These are phyloP conservation scores for Neurospora sp. DNA, from an alignment of 495 filamentous ascomycete genomes.

Conservation along the genomic window DNA sequence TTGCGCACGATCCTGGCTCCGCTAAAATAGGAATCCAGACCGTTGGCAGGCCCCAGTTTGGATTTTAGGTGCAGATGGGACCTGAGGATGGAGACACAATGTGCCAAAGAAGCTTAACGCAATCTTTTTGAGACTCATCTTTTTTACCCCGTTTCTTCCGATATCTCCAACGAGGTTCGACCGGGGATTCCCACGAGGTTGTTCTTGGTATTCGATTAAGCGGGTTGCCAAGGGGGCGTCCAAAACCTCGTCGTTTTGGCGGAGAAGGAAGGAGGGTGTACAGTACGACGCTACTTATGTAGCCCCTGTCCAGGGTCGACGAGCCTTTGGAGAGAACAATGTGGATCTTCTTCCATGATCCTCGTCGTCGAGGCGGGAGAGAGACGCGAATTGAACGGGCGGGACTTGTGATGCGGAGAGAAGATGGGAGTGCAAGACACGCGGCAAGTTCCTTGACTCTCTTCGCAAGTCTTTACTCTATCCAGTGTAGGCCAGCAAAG, in stretches of 20 bases:
- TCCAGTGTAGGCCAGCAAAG: background rate
- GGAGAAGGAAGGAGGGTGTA: background rate
- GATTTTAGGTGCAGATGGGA: background rate
- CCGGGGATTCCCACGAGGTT: background rate
- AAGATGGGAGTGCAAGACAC: background rate
- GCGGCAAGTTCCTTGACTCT: background rate
- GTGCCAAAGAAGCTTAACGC: slow-evolving; percentile 7
- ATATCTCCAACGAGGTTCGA: background rate
- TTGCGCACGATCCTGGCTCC: slow-evolving; percentile 16
- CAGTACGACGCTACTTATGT: background rate
- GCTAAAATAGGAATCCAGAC: slow-evolving; percentile 11
- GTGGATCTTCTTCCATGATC: slow-evolving; percentile 17
- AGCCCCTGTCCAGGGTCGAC: slow-evolving; percentile 12
- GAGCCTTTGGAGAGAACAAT: slow-evolving; percentile 10
- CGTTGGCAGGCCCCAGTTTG: slow-evolving; percentile 4
- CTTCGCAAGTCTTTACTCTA: background rate
- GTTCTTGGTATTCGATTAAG: background rate
- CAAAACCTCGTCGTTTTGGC: background rate
- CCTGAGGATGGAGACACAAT: background rate
- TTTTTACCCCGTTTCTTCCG: background rate
- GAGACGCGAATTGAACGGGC: slow-evolving; percentile 17
- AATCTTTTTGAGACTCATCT: slow-evolving; percentile 5
- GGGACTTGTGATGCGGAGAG: slow-evolving; percentile 8
- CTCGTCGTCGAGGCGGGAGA: slow-evolving; percentile 12
- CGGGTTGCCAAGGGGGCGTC: background rate